These are phyloP conservation scores for Senna tora DNA, from an alignment of 306 rosid genomes.

Conservation along the genomic window DNA sequence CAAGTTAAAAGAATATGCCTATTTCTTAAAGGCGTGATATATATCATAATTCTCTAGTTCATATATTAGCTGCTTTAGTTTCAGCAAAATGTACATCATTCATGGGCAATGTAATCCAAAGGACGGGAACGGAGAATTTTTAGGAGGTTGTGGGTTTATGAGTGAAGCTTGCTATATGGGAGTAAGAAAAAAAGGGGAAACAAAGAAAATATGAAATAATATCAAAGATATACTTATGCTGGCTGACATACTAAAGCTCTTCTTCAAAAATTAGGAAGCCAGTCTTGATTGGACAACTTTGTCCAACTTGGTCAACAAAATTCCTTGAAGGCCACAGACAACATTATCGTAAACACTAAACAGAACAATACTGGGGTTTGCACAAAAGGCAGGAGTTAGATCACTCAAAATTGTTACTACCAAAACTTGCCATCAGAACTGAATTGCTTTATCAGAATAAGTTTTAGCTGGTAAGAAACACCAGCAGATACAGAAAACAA, in stretches of 20 bases:
- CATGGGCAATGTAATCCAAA: background rate
- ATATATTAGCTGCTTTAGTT: slow-evolving; percentile 5
- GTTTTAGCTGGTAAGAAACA: background rate
- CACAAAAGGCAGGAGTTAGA: background rate
- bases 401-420: background rate
- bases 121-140: background rate
- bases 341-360: background rate
- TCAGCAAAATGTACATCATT: background rate
- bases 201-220: background rate
- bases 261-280: background rate
- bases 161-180: slow-evolving; percentile 5
- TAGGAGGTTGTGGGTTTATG: background rate
- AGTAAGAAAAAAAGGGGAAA: background rate
- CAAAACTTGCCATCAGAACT: background rate
- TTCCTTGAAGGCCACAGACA: background rate
- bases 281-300: background rate
- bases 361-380: background rate
- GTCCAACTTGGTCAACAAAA: slow-evolving; percentile 2
- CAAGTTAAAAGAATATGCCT: slow-evolving; percentile 1
- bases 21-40: slow-evolving; percentile 6
- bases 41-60: background rate
- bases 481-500: background rate
- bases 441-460: background rate
- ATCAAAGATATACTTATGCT: background rate
- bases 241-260: background rate